phyloP scores from a whole-genome alignment of 2,329 filamentous ascomycete species.

The Ophiostoma montium region DNA sequence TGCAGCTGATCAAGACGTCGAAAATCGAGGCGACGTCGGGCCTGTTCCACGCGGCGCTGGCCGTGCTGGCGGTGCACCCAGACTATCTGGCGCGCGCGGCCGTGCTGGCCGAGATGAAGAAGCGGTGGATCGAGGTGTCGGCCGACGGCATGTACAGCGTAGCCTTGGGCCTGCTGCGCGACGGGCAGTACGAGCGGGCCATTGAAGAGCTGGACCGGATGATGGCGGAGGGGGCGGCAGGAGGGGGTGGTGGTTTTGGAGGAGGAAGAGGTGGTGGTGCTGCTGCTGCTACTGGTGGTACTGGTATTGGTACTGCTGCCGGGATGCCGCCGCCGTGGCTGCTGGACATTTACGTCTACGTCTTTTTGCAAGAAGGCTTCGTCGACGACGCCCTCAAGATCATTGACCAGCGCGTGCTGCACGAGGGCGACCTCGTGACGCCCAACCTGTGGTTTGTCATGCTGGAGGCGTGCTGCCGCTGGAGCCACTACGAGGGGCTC shows the following conservation, averaged over 20 bases:
- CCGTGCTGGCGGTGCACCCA: constrained; percentile 66
- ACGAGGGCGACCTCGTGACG: constrained; percentile 25
- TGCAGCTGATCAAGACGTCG: constrained; percentile 55
- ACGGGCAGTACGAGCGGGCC: constrained; percentile 71
- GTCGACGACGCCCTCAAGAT: constrained; percentile 63
- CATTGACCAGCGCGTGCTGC: constrained; percentile 39
- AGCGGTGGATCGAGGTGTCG: constrained; percentile 53
- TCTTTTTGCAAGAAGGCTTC: constrained; percentile 57
- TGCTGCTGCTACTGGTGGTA: too few species aligned
- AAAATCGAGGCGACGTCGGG: constrained; percentile 48
- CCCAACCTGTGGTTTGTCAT: constrained; percentile 52
- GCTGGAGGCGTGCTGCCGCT: constrained; percentile 58
- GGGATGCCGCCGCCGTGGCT: constrained; percentile 52
- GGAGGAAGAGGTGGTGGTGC: too few species aligned
- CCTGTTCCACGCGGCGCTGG: constrained; percentile 58
- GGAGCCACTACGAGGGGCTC: constrained; percentile 49
- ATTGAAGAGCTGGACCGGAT: constrained; percentile 56
- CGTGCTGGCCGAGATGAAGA: constrained; percentile 59
- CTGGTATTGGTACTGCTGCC: too few species aligned
- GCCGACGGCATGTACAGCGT: constrained; percentile 51
- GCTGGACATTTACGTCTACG: constrained; percentile 62
- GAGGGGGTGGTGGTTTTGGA: too few species aligned
- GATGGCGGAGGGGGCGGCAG: constrained; percentile 33
- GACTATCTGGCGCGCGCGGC: constrained; percentile 64
- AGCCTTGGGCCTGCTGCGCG: constrained; percentile 60